These are phyloP conservation scores for Nicotiana tabacum DNA, from an alignment of 257 asterid genomes.

Conservation along the genomic window DNA sequence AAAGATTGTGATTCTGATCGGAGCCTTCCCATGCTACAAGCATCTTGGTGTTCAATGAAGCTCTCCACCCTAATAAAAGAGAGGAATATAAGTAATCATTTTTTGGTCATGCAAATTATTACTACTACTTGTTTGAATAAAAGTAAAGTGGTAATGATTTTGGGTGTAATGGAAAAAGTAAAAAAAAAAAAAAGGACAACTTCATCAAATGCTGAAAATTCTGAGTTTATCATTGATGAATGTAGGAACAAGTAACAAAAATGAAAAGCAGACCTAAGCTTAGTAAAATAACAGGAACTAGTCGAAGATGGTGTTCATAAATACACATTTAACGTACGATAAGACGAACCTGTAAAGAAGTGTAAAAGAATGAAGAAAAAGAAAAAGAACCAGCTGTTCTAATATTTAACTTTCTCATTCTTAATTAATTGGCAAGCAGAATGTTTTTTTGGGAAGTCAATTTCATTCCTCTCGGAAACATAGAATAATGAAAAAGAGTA, in stretches of 20 bases:
- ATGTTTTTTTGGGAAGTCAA: constrained; percentile 9
- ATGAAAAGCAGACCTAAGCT: background rate
- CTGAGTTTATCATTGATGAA: constrained; percentile 11
- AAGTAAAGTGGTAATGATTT: constrained; percentile 20
- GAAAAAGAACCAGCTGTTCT: background rate
- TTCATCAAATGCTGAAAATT: constrained; percentile 4
- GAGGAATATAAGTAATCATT: background rate
- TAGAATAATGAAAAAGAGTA: constrained; percentile 3
- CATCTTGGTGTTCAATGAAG: constrained; percentile 55
- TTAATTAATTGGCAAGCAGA: background rate
- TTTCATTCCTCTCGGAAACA: background rate
- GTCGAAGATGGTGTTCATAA: background rate
- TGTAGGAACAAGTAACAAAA: constrained; percentile 10
- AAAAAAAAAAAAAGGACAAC: constrained; percentile 14
- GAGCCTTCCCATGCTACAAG: constrained; percentile 35
- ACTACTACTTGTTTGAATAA: background rate
- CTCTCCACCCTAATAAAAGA: constrained; percentile 40
- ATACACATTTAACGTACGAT: background rate
- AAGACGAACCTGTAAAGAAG: background rate
- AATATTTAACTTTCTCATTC: background rate
- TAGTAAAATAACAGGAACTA: background rate
- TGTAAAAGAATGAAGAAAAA: background rate
- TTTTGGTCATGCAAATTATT: constrained; percentile 6
- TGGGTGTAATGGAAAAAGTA: constrained; percentile 20
- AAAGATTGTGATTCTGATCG: constrained; percentile 29